These are phyloP conservation scores for Speleostelium caveatum DNA, from an alignment of 78 protist species.

Conservation along the genomic window DNA sequence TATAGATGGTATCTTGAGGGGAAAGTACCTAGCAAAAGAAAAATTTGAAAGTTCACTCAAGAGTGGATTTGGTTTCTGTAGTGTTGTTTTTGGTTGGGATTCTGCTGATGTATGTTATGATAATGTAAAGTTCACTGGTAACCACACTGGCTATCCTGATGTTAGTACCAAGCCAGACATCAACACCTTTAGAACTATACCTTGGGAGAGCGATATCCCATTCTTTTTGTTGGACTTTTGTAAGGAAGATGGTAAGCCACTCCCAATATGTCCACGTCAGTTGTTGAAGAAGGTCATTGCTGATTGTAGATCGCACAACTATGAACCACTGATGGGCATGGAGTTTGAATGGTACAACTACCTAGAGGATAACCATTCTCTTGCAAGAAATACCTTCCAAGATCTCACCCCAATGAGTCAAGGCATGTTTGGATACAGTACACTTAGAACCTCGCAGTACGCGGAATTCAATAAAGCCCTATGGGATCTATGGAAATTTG, in stretches of 20 bases:
- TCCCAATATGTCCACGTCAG: slow-evolving; percentile 75
- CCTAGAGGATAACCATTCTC: slow-evolving; percentile 35
- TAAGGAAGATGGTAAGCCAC: not conserved
- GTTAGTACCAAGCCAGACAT: slow-evolving; percentile 43
- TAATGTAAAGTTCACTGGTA: slow-evolving; percentile 50
- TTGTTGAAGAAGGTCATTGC: slow-evolving; percentile 66
- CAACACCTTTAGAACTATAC: slow-evolving; percentile 32
- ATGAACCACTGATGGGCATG: slow-evolving; percentile 71
- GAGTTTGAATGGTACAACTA: slow-evolving; percentile 83
- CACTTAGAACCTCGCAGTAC: slow-evolving; percentile 39
- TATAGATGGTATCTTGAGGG: slow-evolving; percentile 78
- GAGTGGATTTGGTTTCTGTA: slow-evolving; percentile 78
- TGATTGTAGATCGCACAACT: slow-evolving; percentile 1
- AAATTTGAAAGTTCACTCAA: slow-evolving; percentile 56
- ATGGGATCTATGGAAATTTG: slow-evolving; percentile 39
- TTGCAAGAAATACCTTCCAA: slow-evolving; percentile 5
- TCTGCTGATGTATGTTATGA: slow-evolving; percentile 50
- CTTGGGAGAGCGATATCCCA: slow-evolving; percentile 80
- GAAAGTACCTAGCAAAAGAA: slow-evolving; percentile 71
- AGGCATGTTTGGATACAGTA: slow-evolving; percentile 83
- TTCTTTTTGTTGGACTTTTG: slow-evolving; percentile 72
- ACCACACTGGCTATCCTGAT: slow-evolving; percentile 78
- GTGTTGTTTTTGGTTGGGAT: slow-evolving; percentile 84
- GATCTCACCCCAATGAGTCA: slow-evolving; percentile 51
- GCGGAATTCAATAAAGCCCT: slow-evolving; percentile 18